These are phyloP conservation scores for Ambrosia trifida DNA, from an alignment of 129 eudicot genomes.

Conservation along the genomic window DNA sequence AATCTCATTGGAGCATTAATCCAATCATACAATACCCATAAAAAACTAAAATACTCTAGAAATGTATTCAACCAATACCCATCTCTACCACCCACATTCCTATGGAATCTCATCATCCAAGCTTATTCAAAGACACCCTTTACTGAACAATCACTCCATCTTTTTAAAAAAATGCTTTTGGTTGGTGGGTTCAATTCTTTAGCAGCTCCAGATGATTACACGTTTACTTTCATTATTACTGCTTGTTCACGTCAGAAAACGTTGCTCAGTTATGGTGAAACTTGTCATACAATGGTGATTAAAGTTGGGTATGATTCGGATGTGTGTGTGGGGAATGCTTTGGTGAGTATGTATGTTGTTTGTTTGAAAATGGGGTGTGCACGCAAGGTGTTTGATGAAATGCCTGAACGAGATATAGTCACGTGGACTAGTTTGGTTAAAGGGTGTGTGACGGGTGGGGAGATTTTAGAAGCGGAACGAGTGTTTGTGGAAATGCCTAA, in stretches of 20 bases:
- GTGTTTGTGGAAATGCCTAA: constrained; percentile 36
- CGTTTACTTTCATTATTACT: constrained; percentile 40
- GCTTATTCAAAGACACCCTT: constrained; percentile 37
- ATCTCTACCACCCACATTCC: constrained; percentile 30
- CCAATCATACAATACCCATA: constrained; percentile 34
- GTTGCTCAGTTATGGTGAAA: constrained; percentile 23
- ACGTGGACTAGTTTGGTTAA: constrained; percentile 50
- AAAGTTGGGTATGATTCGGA: constrained; percentile 36
- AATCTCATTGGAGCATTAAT: constrained; percentile 39
- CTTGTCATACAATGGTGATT: constrained; percentile 42
- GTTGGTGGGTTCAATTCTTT: constrained; percentile 24
- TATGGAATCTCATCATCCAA: constrained; percentile 46
- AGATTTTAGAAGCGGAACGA: constrained; percentile 28
- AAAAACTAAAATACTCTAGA: constrained; percentile 27
- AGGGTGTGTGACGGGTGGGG: constrained; percentile 28
- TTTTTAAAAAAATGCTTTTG: constrained; percentile 38
- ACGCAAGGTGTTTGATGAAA: constrained; percentile 43
- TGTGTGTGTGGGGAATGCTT: constrained; percentile 42
- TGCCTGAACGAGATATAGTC: constrained; percentile 40
- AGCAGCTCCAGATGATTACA: constrained; percentile 47
- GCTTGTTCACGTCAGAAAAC: constrained; percentile 35
- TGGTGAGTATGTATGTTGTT: constrained; percentile 35
- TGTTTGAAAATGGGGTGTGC: constrained; percentile 31
- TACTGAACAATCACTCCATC: constrained; percentile 25
- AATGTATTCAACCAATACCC: constrained; percentile 35